Conservation (phyloP, 371 early-diverging fungal genomes). For the Circinella umbellata region DNA sequence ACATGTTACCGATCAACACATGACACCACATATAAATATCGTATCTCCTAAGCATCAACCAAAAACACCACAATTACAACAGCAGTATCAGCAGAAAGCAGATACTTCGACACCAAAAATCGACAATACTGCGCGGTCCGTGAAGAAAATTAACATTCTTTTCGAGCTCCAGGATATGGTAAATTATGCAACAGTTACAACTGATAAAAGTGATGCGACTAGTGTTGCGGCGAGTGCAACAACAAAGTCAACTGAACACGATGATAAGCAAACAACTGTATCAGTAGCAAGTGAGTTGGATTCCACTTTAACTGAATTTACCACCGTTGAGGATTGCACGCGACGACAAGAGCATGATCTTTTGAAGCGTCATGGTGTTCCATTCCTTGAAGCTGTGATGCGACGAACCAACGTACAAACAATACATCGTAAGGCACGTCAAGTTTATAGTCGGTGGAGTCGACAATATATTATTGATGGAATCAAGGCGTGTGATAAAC, state of each 20-base stretch:
- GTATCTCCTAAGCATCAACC: slow-evolving; percentile 30
- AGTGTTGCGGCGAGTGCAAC: background rate
- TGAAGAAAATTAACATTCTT: background rate
- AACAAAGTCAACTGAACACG: slow-evolving; percentile 18
- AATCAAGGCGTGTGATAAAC: slow-evolving; percentile 38
- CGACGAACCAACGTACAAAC: slow-evolving; percentile 53
- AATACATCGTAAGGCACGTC: slow-evolving; percentile 62
- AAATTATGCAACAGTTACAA: slow-evolving; percentile 11
- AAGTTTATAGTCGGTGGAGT: slow-evolving; percentile 65
- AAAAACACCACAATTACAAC: slow-evolving; percentile 8
- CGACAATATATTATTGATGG: slow-evolving; percentile 21
- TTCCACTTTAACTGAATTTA: slow-evolving; percentile 13
- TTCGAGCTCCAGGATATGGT: slow-evolving; percentile 15
- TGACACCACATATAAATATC: slow-evolving; percentile 29
- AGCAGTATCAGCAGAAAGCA: background rate
- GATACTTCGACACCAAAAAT: background rate
- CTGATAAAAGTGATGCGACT: background rate
- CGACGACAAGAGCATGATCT: slow-evolving; percentile 47
- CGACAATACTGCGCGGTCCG: slow-evolving; percentile 5
- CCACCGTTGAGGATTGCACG: background rate
- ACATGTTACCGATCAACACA: slow-evolving; percentile 10
- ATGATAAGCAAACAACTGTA: slow-evolving; percentile 17
- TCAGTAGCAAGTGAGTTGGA: slow-evolving; percentile 23
- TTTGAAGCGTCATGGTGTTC: slow-evolving; percentile 60
- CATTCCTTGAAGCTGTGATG: slow-evolving; percentile 59